Percentiles rank a stretch among this genome's conserved stretches.
Conservation (phyloP, 352 stramenopile species). For the Lagenidium giganteum region DNA sequence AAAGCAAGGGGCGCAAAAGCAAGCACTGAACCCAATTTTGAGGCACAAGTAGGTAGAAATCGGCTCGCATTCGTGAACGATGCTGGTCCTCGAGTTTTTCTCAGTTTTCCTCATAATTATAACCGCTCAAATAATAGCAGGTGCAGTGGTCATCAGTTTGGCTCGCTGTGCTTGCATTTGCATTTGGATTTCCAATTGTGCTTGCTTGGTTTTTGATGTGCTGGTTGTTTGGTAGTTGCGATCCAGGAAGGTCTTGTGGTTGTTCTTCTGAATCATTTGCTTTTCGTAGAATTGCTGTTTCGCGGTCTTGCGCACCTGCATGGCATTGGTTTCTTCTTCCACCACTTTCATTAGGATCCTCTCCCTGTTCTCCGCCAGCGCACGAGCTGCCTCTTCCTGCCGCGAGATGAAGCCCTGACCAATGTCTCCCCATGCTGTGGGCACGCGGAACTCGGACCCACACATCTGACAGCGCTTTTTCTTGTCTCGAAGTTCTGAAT, state of each 20-base stretch:
- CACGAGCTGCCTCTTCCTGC: constrained; percentile 37
- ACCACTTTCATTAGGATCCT: constrained; percentile 42
- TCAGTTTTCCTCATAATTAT: no score
- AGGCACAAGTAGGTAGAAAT: no score
- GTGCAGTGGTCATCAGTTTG: constrained; percentile 12
- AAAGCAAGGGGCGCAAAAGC: no score
- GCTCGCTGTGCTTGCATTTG: constrained; percentile 33
- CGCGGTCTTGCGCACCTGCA: constrained; percentile 34
- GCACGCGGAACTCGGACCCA: constrained; percentile 62
- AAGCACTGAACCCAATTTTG: no score
- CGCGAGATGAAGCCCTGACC: constrained; percentile 53
- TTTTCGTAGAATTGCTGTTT: constrained; percentile 73
- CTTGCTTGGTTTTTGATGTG: constrained; percentile 55
- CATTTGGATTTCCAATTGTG: constrained; percentile 33
- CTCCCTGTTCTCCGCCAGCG: constrained; percentile 39
- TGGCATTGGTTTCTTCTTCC: constrained; percentile 24
- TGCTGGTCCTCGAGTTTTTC: no score
- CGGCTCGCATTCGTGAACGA: no score
- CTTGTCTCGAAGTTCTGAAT: constrained; percentile 82
- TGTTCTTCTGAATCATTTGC: constrained; percentile 42
- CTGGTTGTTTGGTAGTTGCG: constrained; percentile 47
- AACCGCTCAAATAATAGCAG: not conserved
- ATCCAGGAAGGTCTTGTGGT: constrained; percentile 50
- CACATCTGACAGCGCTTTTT: constrained; percentile 83
- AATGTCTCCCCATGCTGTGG: constrained; percentile 75